phyloP scores from a whole-genome alignment of 2,329 filamentous ascomycete species.

The Stromatinia cepivora region DNA sequence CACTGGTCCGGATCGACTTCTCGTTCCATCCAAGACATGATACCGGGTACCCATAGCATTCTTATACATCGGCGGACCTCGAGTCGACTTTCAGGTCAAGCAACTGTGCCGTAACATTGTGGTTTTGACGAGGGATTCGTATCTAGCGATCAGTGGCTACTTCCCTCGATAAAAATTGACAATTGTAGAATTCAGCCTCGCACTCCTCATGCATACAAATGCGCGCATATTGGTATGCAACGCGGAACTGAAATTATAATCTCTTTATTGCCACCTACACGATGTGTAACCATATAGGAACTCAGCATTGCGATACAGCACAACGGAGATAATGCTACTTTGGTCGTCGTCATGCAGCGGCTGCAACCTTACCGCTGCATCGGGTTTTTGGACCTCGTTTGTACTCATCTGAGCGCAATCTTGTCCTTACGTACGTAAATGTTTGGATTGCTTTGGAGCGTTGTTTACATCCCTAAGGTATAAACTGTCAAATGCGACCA shows the following conservation, averaged over 20 bases:
- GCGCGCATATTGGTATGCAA: neutral
- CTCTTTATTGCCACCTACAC: neutral
- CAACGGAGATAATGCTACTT: neutral
- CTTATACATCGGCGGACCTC: constrained; percentile 3
- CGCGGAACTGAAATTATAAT: neutral
- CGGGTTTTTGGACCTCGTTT: neutral
- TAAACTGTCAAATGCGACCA: too few relatives aligned
- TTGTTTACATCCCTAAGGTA: neutral
- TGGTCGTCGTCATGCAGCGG: neutral
- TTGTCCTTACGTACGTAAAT: neutral
- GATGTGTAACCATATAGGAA: neutral
- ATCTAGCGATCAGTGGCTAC: neutral
- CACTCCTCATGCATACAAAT: neutral
- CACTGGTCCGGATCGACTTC: neutral
- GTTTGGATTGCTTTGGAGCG: neutral
- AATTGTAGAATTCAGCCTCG: constrained; percentile 18
- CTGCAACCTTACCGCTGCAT: constrained; percentile 3
- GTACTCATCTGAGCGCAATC: neutral
- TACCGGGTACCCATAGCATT: neutral
- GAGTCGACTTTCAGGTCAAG: neutral
- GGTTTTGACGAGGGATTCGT: neutral
- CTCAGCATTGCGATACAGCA: neutral
- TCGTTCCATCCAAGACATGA: constrained; percentile 3
- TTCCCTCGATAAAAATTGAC: neutral
- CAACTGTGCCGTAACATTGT: constrained; percentile 14